A percentile compares a stretch with the other conserved stretches of the same genome.
Conservation (phyloP, 2,329 filamentous ascomycete genomes). For the Ophiocordyceps camponoti-leonardi region DNA sequence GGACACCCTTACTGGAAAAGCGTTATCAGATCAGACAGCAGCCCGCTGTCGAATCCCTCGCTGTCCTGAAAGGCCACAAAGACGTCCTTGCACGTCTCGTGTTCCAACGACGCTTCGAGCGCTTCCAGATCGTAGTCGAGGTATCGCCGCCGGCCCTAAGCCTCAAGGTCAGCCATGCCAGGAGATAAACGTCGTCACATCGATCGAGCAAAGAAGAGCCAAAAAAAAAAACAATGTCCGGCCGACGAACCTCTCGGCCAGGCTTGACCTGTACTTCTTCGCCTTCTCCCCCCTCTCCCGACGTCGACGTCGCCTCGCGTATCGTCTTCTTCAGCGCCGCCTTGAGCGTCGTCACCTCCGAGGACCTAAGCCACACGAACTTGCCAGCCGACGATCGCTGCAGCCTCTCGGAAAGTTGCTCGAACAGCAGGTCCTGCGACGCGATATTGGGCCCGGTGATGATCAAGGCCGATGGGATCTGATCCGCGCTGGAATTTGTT, state of each 20-base stretch:
- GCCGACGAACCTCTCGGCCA: too few relatives aligned
- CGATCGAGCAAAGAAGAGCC: too few relatives aligned
- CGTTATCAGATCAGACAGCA: conserved; percentile 55
- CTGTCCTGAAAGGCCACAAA: conserved; percentile 65
- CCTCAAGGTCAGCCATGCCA: too few relatives aligned
- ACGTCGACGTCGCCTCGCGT: conserved; percentile 41
- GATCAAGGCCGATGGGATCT: conserved; percentile 54
- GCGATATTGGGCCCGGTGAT: conserved; percentile 66
- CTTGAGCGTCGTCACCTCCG: conserved; percentile 59
- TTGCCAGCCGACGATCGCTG: conserved; percentile 27
- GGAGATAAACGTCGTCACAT: too few relatives aligned
- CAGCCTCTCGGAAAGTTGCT: conserved; percentile 46
- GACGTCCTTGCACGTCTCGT: conserved; percentile 37
- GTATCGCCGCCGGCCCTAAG: conserved; percentile 31
- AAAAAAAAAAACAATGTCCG: too few relatives aligned
- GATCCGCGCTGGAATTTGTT: conserved; percentile 16
- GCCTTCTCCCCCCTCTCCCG: conserved; percentile 31
- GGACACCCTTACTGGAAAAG: conserved; percentile 40
- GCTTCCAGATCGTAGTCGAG: conserved; percentile 68
- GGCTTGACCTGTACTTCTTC: conserved; percentile 31
- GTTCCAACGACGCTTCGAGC: conserved; percentile 40
- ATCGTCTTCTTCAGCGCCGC: conserved; percentile 57
- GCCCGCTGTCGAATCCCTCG: conserved; percentile 57
- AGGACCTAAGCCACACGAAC: conserved; percentile 51
- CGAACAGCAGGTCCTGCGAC: conserved; percentile 57